Evolutionary conservation across 1,284 basidiomycete genomes (phyloP).

Genomic region (Malassezia japonica): DNA sequence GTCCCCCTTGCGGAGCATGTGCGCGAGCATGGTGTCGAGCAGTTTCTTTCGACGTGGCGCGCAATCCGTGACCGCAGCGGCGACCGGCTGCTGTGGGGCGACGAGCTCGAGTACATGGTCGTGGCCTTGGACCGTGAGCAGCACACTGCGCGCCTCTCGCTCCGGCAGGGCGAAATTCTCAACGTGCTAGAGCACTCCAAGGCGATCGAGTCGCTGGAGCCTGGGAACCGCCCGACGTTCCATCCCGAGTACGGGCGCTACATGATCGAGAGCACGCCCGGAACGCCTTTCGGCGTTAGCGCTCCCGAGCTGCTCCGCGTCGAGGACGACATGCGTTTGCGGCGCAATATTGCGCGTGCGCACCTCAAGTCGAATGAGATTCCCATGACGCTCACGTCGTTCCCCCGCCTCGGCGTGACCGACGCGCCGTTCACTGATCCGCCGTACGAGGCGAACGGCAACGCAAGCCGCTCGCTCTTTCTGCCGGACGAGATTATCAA

Average conservation of each 20-base stretch:
- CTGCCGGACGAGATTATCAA: conserved; percentile 92
- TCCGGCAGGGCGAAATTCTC: conserved; percentile 88
- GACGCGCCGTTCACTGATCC: conserved; percentile 79
- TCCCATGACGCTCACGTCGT: conserved; percentile 89
- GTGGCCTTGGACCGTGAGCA: conserved; percentile 69
- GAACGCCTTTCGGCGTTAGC: conserved; percentile 79
- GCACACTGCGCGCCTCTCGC: conserved; percentile 74
- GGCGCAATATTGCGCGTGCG: conserved; percentile 71
- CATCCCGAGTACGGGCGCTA: conserved; percentile 97
- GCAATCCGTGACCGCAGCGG: conserved; percentile 81
- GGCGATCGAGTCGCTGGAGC: conserved; percentile 59
- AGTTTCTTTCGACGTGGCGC: conserved; percentile 88
- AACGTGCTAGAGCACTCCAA: conserved; percentile 59
- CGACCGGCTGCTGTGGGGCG: conserved; percentile 94
- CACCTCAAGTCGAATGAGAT: conserved; percentile 77
- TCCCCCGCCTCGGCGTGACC: conserved; percentile 77
- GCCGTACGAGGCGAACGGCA: conserved; percentile 64
- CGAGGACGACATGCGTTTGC: conserved; percentile 79
- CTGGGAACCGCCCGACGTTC: conserved; percentile 55
- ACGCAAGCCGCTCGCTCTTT: conserved; percentile 82
- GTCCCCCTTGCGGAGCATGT: conserved; percentile 72
- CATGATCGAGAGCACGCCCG: conserved; percentile 97
- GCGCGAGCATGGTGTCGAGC: conserved; percentile 80
- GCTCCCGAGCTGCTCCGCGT: conserved; percentile 77
- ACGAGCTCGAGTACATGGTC: conserved; percentile 99